These are phyloP conservation scores for Myxozyma lipomycoides DNA, from an alignment of 805 yeast genomes.

Conservation along the genomic window DNA sequence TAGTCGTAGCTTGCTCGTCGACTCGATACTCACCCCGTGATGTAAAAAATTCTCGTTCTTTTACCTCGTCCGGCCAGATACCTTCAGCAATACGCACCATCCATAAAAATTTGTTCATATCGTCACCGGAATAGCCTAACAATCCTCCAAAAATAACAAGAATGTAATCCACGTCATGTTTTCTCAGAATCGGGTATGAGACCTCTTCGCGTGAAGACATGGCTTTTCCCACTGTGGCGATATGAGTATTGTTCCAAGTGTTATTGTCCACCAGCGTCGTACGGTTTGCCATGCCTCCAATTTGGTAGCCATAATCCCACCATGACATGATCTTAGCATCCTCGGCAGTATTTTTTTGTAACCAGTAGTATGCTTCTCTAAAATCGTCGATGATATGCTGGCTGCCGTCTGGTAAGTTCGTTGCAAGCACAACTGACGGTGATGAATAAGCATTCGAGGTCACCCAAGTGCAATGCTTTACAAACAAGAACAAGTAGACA, in stretches of 20 bases:
- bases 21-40: constrained; percentile 82
- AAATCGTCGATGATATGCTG: constrained; percentile 86
- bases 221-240: constrained; percentile 98
- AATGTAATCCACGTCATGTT: constrained; percentile 93
- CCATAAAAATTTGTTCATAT: constrained; percentile 94
- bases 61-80: constrained; percentile 98
- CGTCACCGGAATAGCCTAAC: constrained; percentile 92
- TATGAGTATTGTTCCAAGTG: constrained; percentile 99
- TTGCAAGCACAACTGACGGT: constrained; percentile 92
- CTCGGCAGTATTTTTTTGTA: constrained; percentile 94
- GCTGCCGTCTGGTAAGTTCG: constrained; percentile 79
- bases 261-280: constrained; percentile 97
- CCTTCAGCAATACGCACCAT: constrained; percentile 99
- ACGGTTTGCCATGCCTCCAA: constrained; percentile 99
- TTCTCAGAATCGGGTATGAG: constrained; percentile 79
- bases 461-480: constrained; percentile 95
- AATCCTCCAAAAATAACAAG: constrained; percentile 91
- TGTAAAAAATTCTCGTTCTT: constrained; percentile 79
- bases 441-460: constrained; percentile 94
- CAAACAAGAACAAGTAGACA: constrained; percentile 74
- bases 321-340: constrained; percentile 96
- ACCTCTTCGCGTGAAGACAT: constrained; percentile 87
- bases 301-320: constrained; percentile 99
- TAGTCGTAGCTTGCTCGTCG: constrained; percentile 71
- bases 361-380: constrained; percentile 98